Evolutionary conservation across 1,284 basidiomycete species (phyloP), one percentile per base, ranked within the genome.

Genomic region (Irpex sp.): DNA sequence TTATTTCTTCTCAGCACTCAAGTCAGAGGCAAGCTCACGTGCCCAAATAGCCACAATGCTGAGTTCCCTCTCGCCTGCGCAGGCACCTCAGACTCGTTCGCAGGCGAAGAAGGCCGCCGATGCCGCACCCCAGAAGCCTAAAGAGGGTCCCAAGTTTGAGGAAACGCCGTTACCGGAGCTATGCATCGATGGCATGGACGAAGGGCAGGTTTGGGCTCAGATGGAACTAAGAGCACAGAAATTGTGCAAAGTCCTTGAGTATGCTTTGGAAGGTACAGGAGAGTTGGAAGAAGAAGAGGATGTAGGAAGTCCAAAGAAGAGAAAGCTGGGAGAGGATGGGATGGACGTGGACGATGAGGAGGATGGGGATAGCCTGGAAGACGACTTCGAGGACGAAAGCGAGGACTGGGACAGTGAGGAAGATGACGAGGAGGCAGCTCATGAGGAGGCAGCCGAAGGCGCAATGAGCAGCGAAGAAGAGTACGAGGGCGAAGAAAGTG

Each of bases 201-300:
- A 86, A 21, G 92, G 94, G 63, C 96, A 97, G 75, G 80, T 98
- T 31, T 99, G 97, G 97, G 88, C 90, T 57, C 97, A 97, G 76
- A 76, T 97, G 59, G 96, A 97, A 72, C 79, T 97, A 57, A 81
- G 92, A 57, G 78, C 87, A 31, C 84, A 86, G 67, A 84, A 80
- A 60, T 75, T 93, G 26, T 92, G 90, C 66, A 81, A 85, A 59
- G 81, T 89, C 65, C 77, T 93, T 54, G 82, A 86, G 47, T 79
- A 81, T 59, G 81, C 82, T 36, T 75, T 91, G 31, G 84, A 87
- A 69, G 81, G 80, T 52, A 77, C 75, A 13, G 74, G 75, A 2
- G 76, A 75, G 19, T 56, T 68, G 1, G 67, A 69, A 38, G 67
- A 75, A 47, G 76, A 72, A 21, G 62, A 65, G 9, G 52, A 70